Percentiles rank a stretch among this genome's conserved stretches.
Evolutionary conservation across 108 stramenopile species (phyloP).

Genomic region (Nitzschia putrida): DNA sequence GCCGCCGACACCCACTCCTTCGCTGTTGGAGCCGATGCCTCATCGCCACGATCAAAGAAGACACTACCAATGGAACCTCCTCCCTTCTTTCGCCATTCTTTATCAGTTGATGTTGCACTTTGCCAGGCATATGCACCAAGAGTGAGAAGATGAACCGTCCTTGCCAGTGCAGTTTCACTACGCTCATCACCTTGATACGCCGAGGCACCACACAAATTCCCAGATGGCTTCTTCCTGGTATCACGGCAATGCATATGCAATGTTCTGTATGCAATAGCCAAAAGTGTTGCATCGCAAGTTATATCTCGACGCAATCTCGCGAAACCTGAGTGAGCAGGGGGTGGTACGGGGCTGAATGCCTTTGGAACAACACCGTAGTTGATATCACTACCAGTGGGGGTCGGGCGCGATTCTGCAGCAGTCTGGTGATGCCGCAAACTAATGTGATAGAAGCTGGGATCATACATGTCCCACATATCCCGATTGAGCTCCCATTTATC

Average conservation of each 20-base stretch:
- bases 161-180: slow-evolving; percentile 78
- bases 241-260: slow-evolving; percentile 74
- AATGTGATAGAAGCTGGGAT: slow-evolving; percentile 82
- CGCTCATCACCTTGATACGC: slow-evolving; percentile 65
- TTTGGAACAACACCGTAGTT: slow-evolving; percentile 43
- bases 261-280: slow-evolving; percentile 66
- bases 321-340: slow-evolving; percentile 58
- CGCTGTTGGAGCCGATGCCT: slow-evolving; percentile 44
- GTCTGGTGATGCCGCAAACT: slow-evolving; percentile 66
- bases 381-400: slow-evolving; percentile 25
- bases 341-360: slow-evolving; percentile 67
- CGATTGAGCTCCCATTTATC: slow-evolving; percentile 75
- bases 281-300: slow-evolving; percentile 60
- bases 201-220: slow-evolving; percentile 42
- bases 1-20: slow-evolving; percentile 68
- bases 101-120: slow-evolving; percentile 34
- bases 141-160: slow-evolving; percentile 79
- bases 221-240: slow-evolving; percentile 26
- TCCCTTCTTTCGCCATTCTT: slow-evolving; percentile 49
- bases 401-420: slow-evolving; percentile 73
- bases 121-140: slow-evolving; percentile 79
- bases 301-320: slow-evolving; percentile 66
- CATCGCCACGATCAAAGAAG: slow-evolving; percentile 49
- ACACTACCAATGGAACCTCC: slow-evolving; percentile 72
- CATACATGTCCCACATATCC: slow-evolving; percentile 74